Percentiles rank a stretch among this genome's conserved stretches.
phyloP scores from a whole-genome alignment of 345 rosid species.

The Eucalyptus cloeziana region DNA sequence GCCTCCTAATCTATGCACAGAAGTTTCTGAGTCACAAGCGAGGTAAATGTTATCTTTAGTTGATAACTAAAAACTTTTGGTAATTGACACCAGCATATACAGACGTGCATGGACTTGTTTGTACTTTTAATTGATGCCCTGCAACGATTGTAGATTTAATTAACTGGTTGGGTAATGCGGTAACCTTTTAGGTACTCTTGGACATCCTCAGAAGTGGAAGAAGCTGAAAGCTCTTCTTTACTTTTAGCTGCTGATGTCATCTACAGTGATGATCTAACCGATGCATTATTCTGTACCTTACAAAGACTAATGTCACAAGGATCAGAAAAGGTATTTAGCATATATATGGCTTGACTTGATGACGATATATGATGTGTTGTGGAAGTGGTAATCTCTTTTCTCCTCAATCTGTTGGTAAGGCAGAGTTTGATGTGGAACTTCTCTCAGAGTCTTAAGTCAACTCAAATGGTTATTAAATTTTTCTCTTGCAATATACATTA shows the following conservation, averaged over 20 bases:
- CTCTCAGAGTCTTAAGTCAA: neutral
- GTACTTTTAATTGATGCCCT: neutral
- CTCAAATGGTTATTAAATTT: neutral
- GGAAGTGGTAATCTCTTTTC: neutral
- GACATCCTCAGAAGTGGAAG: conserved; percentile 37
- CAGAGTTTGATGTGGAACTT: neutral
- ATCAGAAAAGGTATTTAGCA: neutral
- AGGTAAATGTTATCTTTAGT: conserved; percentile 11
- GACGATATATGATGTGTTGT: neutral
- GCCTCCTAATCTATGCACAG: conserved; percentile 33
- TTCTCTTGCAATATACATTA: neutral
- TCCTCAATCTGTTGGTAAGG: neutral
- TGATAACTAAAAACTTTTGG: neutral
- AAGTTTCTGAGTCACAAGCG: conserved; percentile 1
- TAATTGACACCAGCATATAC: neutral
- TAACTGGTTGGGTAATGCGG: neutral
- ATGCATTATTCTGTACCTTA: conserved; percentile 31
- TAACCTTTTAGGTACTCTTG: conserved; percentile 27
- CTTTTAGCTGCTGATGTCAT: conserved; percentile 66
- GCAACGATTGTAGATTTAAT: neutral
- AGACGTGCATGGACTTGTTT: neutral
- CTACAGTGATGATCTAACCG: conserved; percentile 53
- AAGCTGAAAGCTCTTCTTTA: conserved; percentile 31
- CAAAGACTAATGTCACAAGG: conserved; percentile 37
- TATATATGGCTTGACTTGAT: neutral